A percentile compares a stretch with the other conserved stretches of the same genome.
These are phyloP conservation scores for Paratinospora sagittata DNA, from an alignment of 164 flowering plant species.

Conservation along the genomic window DNA sequence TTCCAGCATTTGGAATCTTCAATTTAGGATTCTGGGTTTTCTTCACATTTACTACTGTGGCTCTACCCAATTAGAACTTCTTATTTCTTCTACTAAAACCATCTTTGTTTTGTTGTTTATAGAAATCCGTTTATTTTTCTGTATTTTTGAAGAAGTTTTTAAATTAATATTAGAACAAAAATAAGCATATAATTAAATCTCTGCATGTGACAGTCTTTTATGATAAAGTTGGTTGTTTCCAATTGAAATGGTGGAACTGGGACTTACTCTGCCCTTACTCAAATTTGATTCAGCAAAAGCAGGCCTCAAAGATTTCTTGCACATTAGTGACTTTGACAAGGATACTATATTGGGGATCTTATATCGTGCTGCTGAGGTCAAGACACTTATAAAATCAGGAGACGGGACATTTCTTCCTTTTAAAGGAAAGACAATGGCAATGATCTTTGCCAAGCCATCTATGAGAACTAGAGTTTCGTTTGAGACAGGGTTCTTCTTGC, in stretches of 20 bases:
- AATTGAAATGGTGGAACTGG: not conserved
- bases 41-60: too few species aligned
- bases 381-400: constrained; percentile 77
- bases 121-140: too few species aligned
- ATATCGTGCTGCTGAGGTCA: constrained; percentile 75
- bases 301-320: constrained; percentile 67
- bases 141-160: too few species aligned
- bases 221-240: not conserved
- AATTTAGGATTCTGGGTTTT: too few species aligned
- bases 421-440: constrained; percentile 95
- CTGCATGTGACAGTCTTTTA: not conserved
- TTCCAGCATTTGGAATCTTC: too few species aligned
- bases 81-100: too few species aligned
- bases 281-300: constrained; percentile 38
- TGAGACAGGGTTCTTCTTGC: constrained; percentile 88
- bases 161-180: too few species aligned
- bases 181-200: too few species aligned
- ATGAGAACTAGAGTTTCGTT: constrained; percentile 97
- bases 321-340: constrained; percentile 84
- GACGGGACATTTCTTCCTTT: constrained; percentile 80
- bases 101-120: too few species aligned
- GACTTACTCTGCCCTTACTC: constrained; percentile 6
- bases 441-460: constrained; percentile 98
- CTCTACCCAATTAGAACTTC: too few species aligned
- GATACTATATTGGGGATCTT: constrained; percentile 70